phyloP scores from a whole-genome alignment of 208 protist genomes.

The Trypanosoma melophagium region DNA sequence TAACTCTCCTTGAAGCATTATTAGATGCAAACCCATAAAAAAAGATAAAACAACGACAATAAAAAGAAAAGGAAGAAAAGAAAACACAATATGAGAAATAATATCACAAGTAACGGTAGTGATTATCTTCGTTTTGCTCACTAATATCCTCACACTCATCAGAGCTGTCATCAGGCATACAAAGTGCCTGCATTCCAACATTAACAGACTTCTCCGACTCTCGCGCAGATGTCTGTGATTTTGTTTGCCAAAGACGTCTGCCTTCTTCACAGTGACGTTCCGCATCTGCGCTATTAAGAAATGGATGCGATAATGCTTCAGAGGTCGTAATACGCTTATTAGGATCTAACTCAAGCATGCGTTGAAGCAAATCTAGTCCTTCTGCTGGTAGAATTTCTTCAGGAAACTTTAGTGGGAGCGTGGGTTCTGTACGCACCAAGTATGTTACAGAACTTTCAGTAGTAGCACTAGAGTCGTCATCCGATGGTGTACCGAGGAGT shows the following conservation, averaged over 20 bases:
- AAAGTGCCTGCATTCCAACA: conserved; percentile 32
- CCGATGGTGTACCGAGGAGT: conserved; percentile 57
- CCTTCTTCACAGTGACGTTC: conserved; percentile 40
- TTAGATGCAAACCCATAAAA: not conserved
- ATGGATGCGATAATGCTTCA: conserved; percentile 69
- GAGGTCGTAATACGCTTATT: conserved; percentile 52
- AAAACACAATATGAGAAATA: not conserved
- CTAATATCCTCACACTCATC: conserved; percentile 1
- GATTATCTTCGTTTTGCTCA: not conserved
- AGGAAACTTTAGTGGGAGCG: conserved; percentile 67
- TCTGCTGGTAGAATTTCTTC: conserved; percentile 42
- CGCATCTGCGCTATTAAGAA: conserved; percentile 32
- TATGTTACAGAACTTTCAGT: conserved; percentile 8
- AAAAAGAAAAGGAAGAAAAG: not conserved
- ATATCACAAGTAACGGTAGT: too few relatives aligned
- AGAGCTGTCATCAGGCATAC: not conserved
- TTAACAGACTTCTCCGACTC: conserved; percentile 12
- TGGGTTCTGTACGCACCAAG: conserved; percentile 32
- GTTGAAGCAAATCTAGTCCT: conserved; percentile 66
- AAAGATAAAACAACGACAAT: too few relatives aligned
- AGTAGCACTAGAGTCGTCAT: not conserved
- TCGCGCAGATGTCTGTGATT: conserved; percentile 33
- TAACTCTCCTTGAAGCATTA: not conserved
- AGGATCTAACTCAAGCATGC: conserved; percentile 61
- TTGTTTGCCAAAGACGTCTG: conserved; percentile 42